Percentiles rank a stretch among this genome's conserved stretches.
Conservation (phyloP, 192 early-diverging fungal genomes). For the Backusella mclennaniae region DNA sequence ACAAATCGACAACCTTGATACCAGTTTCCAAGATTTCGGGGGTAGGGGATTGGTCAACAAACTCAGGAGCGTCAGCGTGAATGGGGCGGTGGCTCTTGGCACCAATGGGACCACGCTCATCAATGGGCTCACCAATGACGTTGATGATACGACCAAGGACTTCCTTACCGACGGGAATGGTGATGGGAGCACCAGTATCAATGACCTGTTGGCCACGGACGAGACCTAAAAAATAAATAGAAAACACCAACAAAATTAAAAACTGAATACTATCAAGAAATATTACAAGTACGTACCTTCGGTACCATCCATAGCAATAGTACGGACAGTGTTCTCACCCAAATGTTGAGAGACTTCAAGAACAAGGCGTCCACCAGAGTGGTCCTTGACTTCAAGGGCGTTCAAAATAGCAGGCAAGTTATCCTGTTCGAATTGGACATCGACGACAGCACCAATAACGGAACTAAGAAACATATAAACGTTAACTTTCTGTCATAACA, state of each 20-base stretch:
- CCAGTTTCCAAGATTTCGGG: slow-evolving; percentile 97
- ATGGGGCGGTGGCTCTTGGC: slow-evolving; percentile 89
- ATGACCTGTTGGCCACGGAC: slow-evolving; percentile 92
- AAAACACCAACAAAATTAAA: background rate
- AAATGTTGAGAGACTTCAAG: slow-evolving; percentile 96
- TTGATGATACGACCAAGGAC: slow-evolving; percentile 98
- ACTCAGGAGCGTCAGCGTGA: slow-evolving; percentile 91
- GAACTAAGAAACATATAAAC: slow-evolving; percentile 53
- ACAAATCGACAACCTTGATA: slow-evolving; percentile 98
- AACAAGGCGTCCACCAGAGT: slow-evolving; percentile 80
- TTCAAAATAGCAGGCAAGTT: slow-evolving; percentile 94
- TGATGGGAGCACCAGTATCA: slow-evolving; percentile 93
- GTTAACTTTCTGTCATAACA: background rate
- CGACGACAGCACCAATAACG: slow-evolving; percentile 99
- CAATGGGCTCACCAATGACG: no score
- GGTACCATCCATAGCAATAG: slow-evolving; percentile 99
- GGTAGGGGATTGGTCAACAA: slow-evolving; percentile 93
- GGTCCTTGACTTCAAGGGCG: slow-evolving; percentile 91
- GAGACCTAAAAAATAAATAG: slow-evolving; percentile 51
- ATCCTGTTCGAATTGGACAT: slow-evolving; percentile 93
- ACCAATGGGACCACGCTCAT: slow-evolving; percentile 94
- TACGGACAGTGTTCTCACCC: slow-evolving; percentile 98
- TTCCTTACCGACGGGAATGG: slow-evolving; percentile 91
- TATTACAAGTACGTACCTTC: slow-evolving; percentile 42
- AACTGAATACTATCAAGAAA: background rate